Base-by-base conservation (phyloP, 2,329 filamentous ascomycete genomes). In the Cryphonectria nitschkei region DNA sequence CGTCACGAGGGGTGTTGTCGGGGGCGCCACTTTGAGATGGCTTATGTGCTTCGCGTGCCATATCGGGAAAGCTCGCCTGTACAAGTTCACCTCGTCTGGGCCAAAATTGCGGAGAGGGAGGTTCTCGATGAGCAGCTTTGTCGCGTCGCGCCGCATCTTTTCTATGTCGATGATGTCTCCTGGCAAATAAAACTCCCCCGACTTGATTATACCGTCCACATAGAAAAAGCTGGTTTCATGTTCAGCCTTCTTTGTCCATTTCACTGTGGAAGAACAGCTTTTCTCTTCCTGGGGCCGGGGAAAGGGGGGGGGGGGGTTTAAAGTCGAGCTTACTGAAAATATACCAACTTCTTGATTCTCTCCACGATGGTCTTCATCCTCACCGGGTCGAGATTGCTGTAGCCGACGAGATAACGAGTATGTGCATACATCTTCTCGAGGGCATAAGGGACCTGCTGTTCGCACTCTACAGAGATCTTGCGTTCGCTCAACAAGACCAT, bases 401-500 rank as follows among this genome's bases (percentile, higher is more conserved):
- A 78, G n/a, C 80, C 77, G 68, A 79, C 74, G 19, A 85, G 79
- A 73, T 84, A 81, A 8, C 77, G 80, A 13, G 84, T 84, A 67
- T 82, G 76, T 56, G 74, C 68, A 34, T 77, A 79, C 9, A 85
- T 78, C 68, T 83, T 77, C 39, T 76, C 73, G 32, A 82, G 74
- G 9, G 79, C 77, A 3, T 75, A 69, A 4, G 81, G 78, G 66
- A 81, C 80, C 13, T 73, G 73, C 19, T 70, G 73, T 56, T 80
- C 78, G n/a, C 80, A 78, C 65, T 79, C 75, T 8, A 76, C 76
- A 14, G 76, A 76, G 64, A 84, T 77, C 16, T 85, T 79, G 52
- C 73, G 70, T 58, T 79, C 76, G 66, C 81, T 84, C 29, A 86
- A 74, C 1, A 75, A 74, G 32, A 86, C 68, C 11, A 75, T 77